A percentile compares a stretch with the other conserved stretches of the same genome.
phyloP scores from a whole-genome alignment of 805 yeast genomes.

The Metschnikowia gelsemii region DNA sequence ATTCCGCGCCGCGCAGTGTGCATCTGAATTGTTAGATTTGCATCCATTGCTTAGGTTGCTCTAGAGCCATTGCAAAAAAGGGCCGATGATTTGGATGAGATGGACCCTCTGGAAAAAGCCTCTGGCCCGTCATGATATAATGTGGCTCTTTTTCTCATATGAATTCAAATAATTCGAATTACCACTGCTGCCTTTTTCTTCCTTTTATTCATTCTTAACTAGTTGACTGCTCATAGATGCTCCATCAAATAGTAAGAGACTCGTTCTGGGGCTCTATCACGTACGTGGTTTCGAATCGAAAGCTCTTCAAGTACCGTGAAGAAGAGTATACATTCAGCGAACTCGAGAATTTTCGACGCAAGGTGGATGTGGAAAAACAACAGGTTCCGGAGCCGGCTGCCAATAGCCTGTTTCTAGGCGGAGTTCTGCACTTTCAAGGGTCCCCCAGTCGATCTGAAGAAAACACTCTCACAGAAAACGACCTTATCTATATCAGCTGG shows the following conservation, averaged over 20 bases:
- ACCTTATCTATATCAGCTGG: slow-evolving; percentile 26
- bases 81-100: no score
- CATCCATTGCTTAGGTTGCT: slow-evolving; percentile 9
- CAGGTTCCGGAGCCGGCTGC: slow-evolving; percentile 7
- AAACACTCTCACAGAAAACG: slow-evolving; percentile 5
- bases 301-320: slow-evolving; percentile 25
- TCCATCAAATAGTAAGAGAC: slow-evolving; percentile 29
- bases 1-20: slow-evolving; percentile 4
- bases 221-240: no score
- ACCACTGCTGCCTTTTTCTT: neutral
- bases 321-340: slow-evolving; percentile 30
- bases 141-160: neutral
- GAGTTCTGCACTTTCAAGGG: slow-evolving; percentile 6
- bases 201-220: neutral
- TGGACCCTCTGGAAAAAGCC: no score
- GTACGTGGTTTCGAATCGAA: slow-evolving; percentile 28
- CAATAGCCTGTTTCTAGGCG: slow-evolving; percentile 2
- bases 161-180: neutral
- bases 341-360: slow-evolving; percentile 27
- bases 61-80: neutral
- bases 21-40: slow-evolving; percentile 5
- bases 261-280: slow-evolving; percentile 30
- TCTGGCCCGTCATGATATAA: neutral
- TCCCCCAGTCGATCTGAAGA: slow-evolving; percentile 5
- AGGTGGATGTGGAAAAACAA: slow-evolving; percentile 12